Evolutionary conservation across 805 yeast species (phyloP).

Genomic region (Zygosaccharomyces bailii): DNA sequence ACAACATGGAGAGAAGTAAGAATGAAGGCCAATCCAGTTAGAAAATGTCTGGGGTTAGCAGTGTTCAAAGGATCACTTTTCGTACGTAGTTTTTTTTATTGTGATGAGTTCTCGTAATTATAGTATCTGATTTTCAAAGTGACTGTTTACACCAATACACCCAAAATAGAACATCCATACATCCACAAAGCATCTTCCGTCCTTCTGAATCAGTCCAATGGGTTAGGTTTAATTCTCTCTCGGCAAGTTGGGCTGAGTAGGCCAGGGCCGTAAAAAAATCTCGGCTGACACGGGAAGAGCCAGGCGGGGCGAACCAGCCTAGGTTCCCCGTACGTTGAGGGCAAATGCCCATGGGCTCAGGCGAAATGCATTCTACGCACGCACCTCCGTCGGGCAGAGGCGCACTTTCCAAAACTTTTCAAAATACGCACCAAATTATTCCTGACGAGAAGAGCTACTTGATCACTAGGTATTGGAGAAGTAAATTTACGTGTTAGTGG

Average conservation of each 20-base stretch:
- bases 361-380: no score
- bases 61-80: no score
- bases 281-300: background rate
- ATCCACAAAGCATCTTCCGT: background rate
- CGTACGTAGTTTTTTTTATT: no score
- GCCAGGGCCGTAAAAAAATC: background rate
- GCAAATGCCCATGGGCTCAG: no score
- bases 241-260: background rate
- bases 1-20: slow-evolving; percentile 23
- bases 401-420: slow-evolving; percentile 16
- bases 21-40: background rate
- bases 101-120: background rate
- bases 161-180: background rate
- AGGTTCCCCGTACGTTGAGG: no score
- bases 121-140: slow-evolving; percentile 4
- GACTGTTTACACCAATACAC: slow-evolving; percentile 3
- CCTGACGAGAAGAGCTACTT: slow-evolving; percentile 8
- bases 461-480: slow-evolving; percentile 2
- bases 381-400: slow-evolving; percentile 2
- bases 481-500: slow-evolving; percentile 13
- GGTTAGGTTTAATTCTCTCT: no score
- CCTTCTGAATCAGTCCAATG: no score
- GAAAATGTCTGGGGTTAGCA: no score
- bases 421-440: slow-evolving; percentile 3
- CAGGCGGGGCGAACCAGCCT: background rate